These are phyloP conservation scores for Lactarius tabidus DNA, from an alignment of 768 basidiomycete species.

Conservation along the genomic window DNA sequence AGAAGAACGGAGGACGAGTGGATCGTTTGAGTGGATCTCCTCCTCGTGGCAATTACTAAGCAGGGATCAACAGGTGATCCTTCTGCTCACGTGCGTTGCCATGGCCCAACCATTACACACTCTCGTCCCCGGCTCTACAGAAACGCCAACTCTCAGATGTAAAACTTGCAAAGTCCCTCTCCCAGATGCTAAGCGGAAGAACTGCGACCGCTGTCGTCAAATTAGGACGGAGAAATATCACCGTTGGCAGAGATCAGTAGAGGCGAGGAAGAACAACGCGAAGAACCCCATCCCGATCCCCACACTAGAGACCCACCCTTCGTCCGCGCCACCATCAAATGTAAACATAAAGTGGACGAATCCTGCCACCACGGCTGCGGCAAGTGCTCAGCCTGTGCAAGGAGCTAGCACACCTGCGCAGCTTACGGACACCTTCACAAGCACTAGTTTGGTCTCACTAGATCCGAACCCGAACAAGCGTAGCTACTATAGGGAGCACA, in stretches of 20 bases:
- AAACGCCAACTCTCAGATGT: neutral
- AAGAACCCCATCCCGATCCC: neutral
- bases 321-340: neutral
- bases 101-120: neutral
- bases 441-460: neutral
- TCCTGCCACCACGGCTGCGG: neutral
- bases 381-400: neutral
- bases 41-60: neutral
- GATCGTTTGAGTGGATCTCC: neutral
- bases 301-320: neutral
- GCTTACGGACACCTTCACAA: neutral
- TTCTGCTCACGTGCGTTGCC: neutral
- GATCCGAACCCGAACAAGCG: neutral
- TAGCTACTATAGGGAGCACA: neutral
- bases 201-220: conserved; percentile 9
- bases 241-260: conserved; percentile 4
- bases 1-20: neutral
- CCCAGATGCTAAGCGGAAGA: conserved; percentile 1
- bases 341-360: neutral
- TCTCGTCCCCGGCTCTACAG: neutral
- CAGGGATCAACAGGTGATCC: neutral
- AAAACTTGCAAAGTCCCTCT: conserved; percentile 2
- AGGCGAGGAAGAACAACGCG: neutral
- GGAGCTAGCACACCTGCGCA: neutral
- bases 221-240: neutral